phyloP scores from a whole-genome alignment of 2,329 filamentous ascomycete species.

The Elsinoe necatrix region DNA sequence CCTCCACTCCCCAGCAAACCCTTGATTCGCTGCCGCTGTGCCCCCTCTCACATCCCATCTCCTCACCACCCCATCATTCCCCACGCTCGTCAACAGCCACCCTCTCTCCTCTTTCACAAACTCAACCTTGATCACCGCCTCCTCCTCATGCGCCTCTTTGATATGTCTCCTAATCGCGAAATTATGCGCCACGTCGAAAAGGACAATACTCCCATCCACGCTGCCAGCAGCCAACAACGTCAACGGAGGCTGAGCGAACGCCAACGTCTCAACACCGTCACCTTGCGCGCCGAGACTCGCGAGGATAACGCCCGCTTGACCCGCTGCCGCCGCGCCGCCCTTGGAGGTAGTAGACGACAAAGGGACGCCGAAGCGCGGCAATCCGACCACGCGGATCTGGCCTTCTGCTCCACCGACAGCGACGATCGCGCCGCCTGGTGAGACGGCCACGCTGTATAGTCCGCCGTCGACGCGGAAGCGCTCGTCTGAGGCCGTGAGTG shows the following conservation, averaged over 20 bases:
- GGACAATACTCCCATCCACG: slow-evolving; percentile 62
- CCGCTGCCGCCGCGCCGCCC: slow-evolving; percentile 34
- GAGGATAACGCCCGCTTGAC: slow-evolving; percentile 63
- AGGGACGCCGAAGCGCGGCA: slow-evolving; percentile 53
- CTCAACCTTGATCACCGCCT: slow-evolving; percentile 85
- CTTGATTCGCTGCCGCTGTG: slow-evolving; percentile 57
- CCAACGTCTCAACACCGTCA: slow-evolving; percentile 69
- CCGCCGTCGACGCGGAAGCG: slow-evolving; percentile 88
- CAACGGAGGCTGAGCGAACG: slow-evolving; percentile 53
- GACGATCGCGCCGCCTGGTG: slow-evolving; percentile 68
- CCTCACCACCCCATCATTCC: slow-evolving; percentile 84
- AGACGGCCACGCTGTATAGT: slow-evolving; percentile 76
- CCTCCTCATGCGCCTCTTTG: slow-evolving; percentile 73
- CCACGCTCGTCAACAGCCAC: slow-evolving; percentile 76
- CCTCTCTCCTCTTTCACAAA: slow-evolving; percentile 52
- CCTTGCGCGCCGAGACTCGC: slow-evolving; percentile 73
- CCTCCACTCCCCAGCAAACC: slow-evolving; percentile 77
- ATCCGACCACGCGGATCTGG: slow-evolving; percentile 71
- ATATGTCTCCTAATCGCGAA: slow-evolving; percentile 83
- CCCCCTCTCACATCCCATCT: slow-evolving; percentile 75
- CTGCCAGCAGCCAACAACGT: slow-evolving; percentile 55
- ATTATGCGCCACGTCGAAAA: slow-evolving; percentile 78
- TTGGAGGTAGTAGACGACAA: slow-evolving; percentile 28
- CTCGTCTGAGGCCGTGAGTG: slow-evolving; percentile 71
- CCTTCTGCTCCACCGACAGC: slow-evolving; percentile 85